phyloP scores from a whole-genome alignment of 2,329 filamentous ascomycete genomes.

The Immersiporthe knoxdaviesiana region DNA sequence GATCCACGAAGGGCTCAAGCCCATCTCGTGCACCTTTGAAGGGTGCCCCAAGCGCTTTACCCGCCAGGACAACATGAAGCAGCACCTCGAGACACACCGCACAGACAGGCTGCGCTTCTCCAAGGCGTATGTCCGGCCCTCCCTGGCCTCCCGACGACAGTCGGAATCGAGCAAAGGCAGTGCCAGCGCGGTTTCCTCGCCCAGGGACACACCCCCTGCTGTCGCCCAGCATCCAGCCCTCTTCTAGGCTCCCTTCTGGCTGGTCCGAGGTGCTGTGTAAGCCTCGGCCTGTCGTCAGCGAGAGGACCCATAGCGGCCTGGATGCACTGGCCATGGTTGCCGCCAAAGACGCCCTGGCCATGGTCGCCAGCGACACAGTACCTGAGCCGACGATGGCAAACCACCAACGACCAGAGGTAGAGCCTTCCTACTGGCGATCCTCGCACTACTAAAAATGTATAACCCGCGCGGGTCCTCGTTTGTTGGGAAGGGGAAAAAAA shows the following conservation, averaged over 20 bases:
- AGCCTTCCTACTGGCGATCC: conserved; percentile 36
- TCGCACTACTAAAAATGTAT: conserved; percentile 24
- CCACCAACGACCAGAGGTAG: conserved; percentile 56
- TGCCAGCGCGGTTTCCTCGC: conserved; percentile 27
- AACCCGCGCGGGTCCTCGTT: not conserved
- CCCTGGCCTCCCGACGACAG: conserved; percentile 32
- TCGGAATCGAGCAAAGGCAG: conserved; percentile 35
- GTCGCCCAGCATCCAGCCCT: conserved; percentile 40
- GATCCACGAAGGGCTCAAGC: conserved; percentile 82
- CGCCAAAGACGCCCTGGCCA: conserved; percentile 54
- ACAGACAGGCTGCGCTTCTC: conserved; percentile 60
- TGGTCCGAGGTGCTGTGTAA: conserved; percentile 45
- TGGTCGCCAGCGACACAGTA: conserved; percentile 46
- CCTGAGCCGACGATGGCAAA: conserved; percentile 30
- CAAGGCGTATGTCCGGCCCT: conserved; percentile 33
- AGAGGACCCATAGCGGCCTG: conserved; percentile 54
- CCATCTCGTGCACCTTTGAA: conserved; percentile 67
- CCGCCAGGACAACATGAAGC: conserved; percentile 85
- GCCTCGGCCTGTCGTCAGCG: conserved; percentile 45
- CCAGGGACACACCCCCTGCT: conserved; percentile 39
- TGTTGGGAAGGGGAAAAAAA: not conserved
- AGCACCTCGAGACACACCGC: conserved; percentile 78
- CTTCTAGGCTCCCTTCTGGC: conserved; percentile 52
- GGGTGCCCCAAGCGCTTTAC: conserved; percentile 72
- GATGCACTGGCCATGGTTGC: conserved; percentile 59